Base-by-base conservation (phyloP, 305 asterid species). In the Rubia tinctorum region DNA sequence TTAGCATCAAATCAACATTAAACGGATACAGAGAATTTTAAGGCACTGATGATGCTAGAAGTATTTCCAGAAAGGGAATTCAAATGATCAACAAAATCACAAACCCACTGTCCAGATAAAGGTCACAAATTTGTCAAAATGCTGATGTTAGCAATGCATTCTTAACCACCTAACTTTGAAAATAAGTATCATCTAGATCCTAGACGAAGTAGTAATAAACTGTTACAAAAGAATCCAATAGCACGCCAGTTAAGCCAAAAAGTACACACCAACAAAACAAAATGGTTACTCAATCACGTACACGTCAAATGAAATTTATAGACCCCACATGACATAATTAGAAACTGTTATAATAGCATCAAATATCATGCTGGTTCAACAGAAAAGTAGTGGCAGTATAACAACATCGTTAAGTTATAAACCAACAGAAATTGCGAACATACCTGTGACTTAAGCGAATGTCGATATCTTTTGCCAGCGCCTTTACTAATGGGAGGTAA, bases 361-460 rank as follows among this genome's bases (percentile, higher is more conserved):
- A 5, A 30, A 63, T 30, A 62, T 23, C 51, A 62, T 64, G 56
- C 71, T 14, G 43, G 56, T 30, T 64, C n/a, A 43, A 65, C 69
- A 55, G 73, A 4, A 27, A 51, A 42, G 9, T 22, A 58, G 14
- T 34, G 20, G 12, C 12, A 62, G 55, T 60, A 20, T 61, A 55
- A 37, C 37, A 15, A 66, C 12, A 76, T 1, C 11, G 8, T 17
- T 9, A 7, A 56, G 14, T 56, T 75, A 58, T 30, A 27, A 4
- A n/a, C 42, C 62, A 27, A 40, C 56, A 43, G 12, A 56, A 69
- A 71, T 37, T 68, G 75, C 64, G 73, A 56, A 47, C 86, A 80
- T 87, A 95, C 99, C 98, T 83, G 83, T 90, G 96, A 84, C 83
- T 90, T 77, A 95, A 82, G 77, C 96, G 96, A 74, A 95, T 90